Evolutionary conservation across 441 rosid species (phyloP).

Genomic region (Metrosideros polymorpha): DNA sequence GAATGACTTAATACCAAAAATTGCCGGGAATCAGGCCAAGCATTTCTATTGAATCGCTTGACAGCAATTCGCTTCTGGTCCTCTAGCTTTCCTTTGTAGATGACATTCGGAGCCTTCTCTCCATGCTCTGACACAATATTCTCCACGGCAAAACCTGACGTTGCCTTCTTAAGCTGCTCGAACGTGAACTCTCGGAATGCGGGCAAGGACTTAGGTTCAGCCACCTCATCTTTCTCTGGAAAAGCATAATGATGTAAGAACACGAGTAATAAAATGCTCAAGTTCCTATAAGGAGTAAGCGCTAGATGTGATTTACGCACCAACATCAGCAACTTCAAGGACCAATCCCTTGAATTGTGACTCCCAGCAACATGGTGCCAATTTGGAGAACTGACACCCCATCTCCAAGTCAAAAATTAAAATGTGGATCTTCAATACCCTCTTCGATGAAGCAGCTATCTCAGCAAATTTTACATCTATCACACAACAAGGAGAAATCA

Average conservation of each 20-base stretch:
- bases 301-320: conserved; percentile 25
- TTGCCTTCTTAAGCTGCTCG: conserved; percentile 60
- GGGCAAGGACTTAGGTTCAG: conserved; percentile 43
- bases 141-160: conserved; percentile 62
- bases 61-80: conserved; percentile 60
- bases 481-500: background rate
- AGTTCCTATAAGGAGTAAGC: background rate
- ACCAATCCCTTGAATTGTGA: conserved; percentile 51
- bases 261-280: background rate
- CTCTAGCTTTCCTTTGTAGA: conserved; percentile 59
- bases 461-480: background rate
- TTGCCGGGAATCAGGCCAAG: conserved; percentile 68
- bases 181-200: conserved; percentile 67
- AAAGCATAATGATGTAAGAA: background rate
- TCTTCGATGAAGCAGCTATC: background rate
- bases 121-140: conserved; percentile 72
- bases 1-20: conserved; percentile 33
- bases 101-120: conserved; percentile 72
- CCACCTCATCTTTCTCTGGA: conserved; percentile 52
- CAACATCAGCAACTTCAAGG: conserved; percentile 47
- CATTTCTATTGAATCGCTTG: conserved; percentile 53
- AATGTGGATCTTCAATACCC: background rate
- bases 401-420: conserved; percentile 21
- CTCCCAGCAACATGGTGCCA: conserved; percentile 58
- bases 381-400: conserved; percentile 70